Conservation (phyloP, 1,284 basidiomycete species). For the Rhodotorula sp. region DNA sequence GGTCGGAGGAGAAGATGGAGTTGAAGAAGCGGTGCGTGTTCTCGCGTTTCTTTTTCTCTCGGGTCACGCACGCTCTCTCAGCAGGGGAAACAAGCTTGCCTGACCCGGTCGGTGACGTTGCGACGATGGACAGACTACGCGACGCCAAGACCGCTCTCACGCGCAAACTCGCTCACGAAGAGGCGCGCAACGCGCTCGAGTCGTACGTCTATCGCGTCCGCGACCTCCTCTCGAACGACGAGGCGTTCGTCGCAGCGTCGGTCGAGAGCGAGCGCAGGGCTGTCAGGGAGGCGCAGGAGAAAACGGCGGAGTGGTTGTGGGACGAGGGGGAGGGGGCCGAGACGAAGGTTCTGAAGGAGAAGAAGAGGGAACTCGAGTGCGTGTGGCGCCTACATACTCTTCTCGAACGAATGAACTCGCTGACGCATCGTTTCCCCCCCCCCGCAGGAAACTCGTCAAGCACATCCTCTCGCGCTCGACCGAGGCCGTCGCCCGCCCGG, state of each 20-base stretch:
- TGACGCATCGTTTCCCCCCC: not conserved
- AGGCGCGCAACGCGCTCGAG: conserved; percentile 88
- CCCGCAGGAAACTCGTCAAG: conserved; percentile 66
- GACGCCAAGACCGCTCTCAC: conserved; percentile 73
- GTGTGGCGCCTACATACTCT: conserved; percentile 53
- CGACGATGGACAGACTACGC: conserved; percentile 59
- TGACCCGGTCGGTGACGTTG: not conserved
- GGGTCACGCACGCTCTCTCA: too few relatives aligned
- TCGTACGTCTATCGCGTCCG: conserved; percentile 86
- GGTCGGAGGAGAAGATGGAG: conserved; percentile 65
- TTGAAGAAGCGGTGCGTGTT: conserved; percentile 49
- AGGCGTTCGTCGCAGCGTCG: conserved; percentile 47
- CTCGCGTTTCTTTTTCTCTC: not conserved
- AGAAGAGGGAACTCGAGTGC: conserved; percentile 75
- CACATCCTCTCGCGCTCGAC: conserved; percentile 81
- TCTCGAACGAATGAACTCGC: too few relatives aligned
- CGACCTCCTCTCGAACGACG: conserved; percentile 64
- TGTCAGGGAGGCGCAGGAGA: conserved; percentile 64
- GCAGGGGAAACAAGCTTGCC: too few relatives aligned
- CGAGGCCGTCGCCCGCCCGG: conserved; percentile 71
- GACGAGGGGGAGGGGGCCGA: conserved; percentile 82
- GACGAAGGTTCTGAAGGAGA: conserved; percentile 67
- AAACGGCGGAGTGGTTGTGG: conserved; percentile 76
- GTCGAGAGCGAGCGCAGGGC: conserved; percentile 62
- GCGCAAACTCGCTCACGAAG: conserved; percentile 74